Base-by-base conservation (phyloP, 257 asterid species). In the Solanum phureja region DNA sequence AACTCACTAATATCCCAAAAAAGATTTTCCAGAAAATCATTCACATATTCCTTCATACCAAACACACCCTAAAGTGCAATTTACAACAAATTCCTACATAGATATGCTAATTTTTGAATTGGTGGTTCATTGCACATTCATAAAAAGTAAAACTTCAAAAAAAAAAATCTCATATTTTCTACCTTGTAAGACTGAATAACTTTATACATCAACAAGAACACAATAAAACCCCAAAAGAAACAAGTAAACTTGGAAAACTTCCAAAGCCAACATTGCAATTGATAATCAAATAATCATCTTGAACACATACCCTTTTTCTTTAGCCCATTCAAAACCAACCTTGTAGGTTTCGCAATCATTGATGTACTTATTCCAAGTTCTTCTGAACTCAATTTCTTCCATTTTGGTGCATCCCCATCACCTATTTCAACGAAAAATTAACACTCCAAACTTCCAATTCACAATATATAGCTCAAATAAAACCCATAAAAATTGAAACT, bases 341-440 rank as follows among this genome's bases (percentile, higher is more conserved):
- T 84, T 27, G 88, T 87, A 7, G 91, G 87, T 23, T 86, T 89
- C 8, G 91, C 56, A 86, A 89, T 89, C 91, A 87, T 89, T 6
- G 91, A 89, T 40, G 52, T 87, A 82, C 83, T 44, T 27, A 87
- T 87, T 46, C 91, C 91, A 46, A 89, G 91, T 27, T 89, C 90
- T 24, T 83, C 79, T 24, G 89, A 87, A 71, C 87, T 85, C 86
- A 89, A 79, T 84, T 89, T 89, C 87, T 89, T 89, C 91, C 91
- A 89, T 37, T 87, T 88, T 42, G 49, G 87, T 3, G 66, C 66
- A 64, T 71, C 86, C 72, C 44, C 87, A 68, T 56, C 84, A 29
- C 66, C 86, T 87, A 85, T 86, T 81, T 42, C 62, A 83, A 46
- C 1, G 4, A 58, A 64, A 66, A 62, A 66, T 35, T 33, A 33